Percentiles rank a stretch among this genome's conserved stretches.
phyloP scores from a whole-genome alignment of 148 eudicot species.

The Fagopyrum esculentum region DNA sequence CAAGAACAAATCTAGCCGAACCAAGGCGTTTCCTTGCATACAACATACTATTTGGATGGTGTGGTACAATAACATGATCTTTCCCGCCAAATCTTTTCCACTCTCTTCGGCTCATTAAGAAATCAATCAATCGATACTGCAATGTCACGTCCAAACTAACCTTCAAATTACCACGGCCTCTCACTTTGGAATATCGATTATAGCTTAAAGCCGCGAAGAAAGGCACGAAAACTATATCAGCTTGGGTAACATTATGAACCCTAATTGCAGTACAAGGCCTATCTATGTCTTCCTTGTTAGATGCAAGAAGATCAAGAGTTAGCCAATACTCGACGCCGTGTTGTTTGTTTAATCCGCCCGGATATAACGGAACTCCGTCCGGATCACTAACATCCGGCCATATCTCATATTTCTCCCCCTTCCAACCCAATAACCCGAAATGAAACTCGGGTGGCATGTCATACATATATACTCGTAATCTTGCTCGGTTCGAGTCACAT shows the following conservation, averaged over 20 bases:
- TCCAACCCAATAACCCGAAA: conserved; percentile 73
- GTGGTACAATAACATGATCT: conserved; percentile 77
- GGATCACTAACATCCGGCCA: conserved; percentile 71
- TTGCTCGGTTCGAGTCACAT: conserved; percentile 6
- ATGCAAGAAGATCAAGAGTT: conserved; percentile 72
- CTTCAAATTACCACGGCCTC: conserved; percentile 35
- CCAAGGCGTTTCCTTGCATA: conserved; percentile 56
- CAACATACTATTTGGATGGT: conserved; percentile 90
- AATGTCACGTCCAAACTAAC: conserved; percentile 46
- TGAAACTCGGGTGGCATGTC: conserved; percentile 86
- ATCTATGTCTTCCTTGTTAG: not conserved
- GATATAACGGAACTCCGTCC: conserved; percentile 51
- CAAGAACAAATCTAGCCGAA: conserved; percentile 69
- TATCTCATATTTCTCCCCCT: conserved; percentile 36
- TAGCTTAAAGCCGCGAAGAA: conserved; percentile 86
- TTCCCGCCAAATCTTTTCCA: conserved; percentile 71
- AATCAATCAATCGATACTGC: conserved; percentile 35
- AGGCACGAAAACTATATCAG: conserved; percentile 91
- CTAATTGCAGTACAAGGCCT: conserved; percentile 45
- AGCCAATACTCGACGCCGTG: conserved; percentile 99
- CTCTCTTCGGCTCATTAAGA: conserved; percentile 30
- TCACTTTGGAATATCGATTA: conserved; percentile 52
- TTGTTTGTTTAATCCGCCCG: conserved; percentile 88
- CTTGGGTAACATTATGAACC: conserved; percentile 69
- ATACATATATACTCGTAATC: conserved; percentile 80